phyloP scores from a whole-genome alignment of 1,139 yeast species.

The Diutina ranongensis region DNA sequence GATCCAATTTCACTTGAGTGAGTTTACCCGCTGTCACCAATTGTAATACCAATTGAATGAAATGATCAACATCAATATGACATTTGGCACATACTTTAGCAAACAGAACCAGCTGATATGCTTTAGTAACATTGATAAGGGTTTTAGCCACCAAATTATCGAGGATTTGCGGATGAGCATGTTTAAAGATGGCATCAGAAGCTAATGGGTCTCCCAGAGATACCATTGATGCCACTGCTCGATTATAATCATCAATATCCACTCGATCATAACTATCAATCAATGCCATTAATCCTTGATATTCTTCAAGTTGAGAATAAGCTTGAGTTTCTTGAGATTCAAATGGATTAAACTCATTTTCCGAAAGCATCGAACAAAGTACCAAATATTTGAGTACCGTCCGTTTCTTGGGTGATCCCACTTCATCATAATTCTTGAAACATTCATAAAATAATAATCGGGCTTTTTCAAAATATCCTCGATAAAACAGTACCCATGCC shows the following conservation, averaged over 20 bases:
- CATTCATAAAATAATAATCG: conserved; percentile 59
- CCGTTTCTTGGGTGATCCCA: conserved; percentile 50
- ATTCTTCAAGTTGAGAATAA: conserved; percentile 27
- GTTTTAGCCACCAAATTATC: conserved; percentile 22
- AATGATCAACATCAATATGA: conserved; percentile 14
- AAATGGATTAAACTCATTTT: conserved; percentile 57
- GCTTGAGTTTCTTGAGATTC: conserved; percentile 47
- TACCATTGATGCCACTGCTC: conserved; percentile 12
- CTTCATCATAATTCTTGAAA: conserved; percentile 70
- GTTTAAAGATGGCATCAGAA: conserved; percentile 21
- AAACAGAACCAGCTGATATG: conserved; percentile 20
- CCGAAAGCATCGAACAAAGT: conserved; percentile 52
- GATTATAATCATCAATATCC: conserved; percentile 15
- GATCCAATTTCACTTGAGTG: conserved; percentile 33
- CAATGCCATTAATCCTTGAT: conserved; percentile 18
- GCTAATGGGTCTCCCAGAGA: conserved; percentile 15
- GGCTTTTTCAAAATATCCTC: conserved; percentile 50
- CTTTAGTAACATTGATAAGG: conserved; percentile 18
- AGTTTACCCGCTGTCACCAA: conserved; percentile 37
- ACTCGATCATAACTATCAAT: conserved; percentile 23
- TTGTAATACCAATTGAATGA: conserved; percentile 26
- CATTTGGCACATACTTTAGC: conserved; percentile 10
- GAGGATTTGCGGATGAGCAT: conserved; percentile 18
- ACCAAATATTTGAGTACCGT: conserved; percentile 52
- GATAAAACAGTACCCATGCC: conserved; percentile 54